phyloP scores from a whole-genome alignment of 225 moss, liverwort and hornwort genomes.

The Lunularia cruciata region DNA sequence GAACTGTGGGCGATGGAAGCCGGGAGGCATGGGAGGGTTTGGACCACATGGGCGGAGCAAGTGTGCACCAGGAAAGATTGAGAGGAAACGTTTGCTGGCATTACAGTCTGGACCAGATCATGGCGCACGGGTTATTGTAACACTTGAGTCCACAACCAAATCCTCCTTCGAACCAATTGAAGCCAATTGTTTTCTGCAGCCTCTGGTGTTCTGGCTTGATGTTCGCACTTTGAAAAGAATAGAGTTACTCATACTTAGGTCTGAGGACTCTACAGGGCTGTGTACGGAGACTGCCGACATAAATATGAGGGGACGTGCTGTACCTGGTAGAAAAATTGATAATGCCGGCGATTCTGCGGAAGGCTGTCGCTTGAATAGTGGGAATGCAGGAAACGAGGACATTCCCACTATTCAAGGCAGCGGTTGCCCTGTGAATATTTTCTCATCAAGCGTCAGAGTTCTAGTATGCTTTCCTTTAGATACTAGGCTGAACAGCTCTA shows the following conservation, averaged over 20 bases:
- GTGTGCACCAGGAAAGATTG: conserved; percentile 10
- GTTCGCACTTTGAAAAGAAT: conserved; percentile 68
- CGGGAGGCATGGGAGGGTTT: conserved; percentile 16
- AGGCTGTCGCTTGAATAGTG: neutral
- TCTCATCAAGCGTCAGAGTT: conserved; percentile 62
- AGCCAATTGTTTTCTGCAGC: conserved; percentile 58
- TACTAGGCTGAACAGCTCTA: conserved; percentile 11
- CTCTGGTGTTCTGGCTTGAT: conserved; percentile 73
- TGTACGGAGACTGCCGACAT: neutral
- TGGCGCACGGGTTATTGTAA: conserved; percentile 55
- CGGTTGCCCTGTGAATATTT: conserved; percentile 52
- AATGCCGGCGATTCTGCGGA: neutral
- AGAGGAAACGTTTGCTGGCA: conserved; percentile 60
- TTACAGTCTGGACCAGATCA: conserved; percentile 48
- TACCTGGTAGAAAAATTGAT: neutral
- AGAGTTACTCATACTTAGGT: conserved; percentile 43
- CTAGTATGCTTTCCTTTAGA: conserved; percentile 52
- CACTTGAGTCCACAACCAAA: conserved; percentile 32
- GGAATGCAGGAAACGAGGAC: conserved; percentile 13
- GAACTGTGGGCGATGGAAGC: neutral
- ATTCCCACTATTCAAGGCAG: conserved; percentile 20
- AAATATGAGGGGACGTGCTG: neutral
- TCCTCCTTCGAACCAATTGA: conserved; percentile 49
- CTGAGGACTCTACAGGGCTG: conserved; percentile 16
- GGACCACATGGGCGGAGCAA: neutral